Percentiles rank a stretch among this genome's conserved stretches.
phyloP scores from a whole-genome alignment of 768 basidiomycete species.

The Lanmaoa rubissima region DNA sequence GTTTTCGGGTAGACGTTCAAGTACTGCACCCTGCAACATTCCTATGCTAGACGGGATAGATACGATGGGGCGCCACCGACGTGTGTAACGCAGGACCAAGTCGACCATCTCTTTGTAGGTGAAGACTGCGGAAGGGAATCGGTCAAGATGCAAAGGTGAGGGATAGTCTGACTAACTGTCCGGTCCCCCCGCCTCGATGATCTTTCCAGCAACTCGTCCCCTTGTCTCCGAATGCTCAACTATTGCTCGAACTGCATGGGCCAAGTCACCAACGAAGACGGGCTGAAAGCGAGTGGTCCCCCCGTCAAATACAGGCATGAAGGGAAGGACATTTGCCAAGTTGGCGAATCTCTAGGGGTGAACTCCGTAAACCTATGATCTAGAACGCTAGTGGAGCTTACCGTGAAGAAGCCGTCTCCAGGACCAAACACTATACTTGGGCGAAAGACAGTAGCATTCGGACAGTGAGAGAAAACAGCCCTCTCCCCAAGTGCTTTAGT shows the following conservation, averaged over 20 bases:
- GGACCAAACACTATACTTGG: slow-evolving; percentile 77
- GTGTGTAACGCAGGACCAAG: slow-evolving; percentile 53
- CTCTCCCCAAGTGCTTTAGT: slow-evolving; percentile 65
- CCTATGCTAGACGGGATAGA: slow-evolving; percentile 65
- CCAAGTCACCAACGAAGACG: slow-evolving; percentile 70
- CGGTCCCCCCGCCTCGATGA: slow-evolving; percentile 50
- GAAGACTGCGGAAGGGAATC: slow-evolving; percentile 46
- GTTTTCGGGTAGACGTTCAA: slow-evolving; percentile 62
- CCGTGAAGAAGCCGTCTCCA: slow-evolving; percentile 74
- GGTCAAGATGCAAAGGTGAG: slow-evolving; percentile 36
- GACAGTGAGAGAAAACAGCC: slow-evolving; percentile 45
- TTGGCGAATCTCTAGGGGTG: slow-evolving; percentile 55
- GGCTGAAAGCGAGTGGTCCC: slow-evolving; percentile 68
- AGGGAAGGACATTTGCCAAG: slow-evolving; percentile 58
- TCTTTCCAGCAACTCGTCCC: slow-evolving; percentile 38
- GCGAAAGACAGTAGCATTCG: slow-evolving; percentile 59
- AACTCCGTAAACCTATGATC: background rate
- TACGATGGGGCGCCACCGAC: slow-evolving; percentile 54
- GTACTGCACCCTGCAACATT: slow-evolving; percentile 57
- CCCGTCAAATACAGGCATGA: slow-evolving; percentile 77
- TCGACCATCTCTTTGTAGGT: slow-evolving; percentile 69
- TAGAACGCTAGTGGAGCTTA: slow-evolving; percentile 30
- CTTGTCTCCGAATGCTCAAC: slow-evolving; percentile 40
- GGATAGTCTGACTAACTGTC: slow-evolving; percentile 40
- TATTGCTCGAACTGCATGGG: slow-evolving; percentile 56